Percentiles rank a stretch among this genome's conserved stretches.
These are phyloP conservation scores for Penicillium malachiteum DNA, from an alignment of 495 filamentous ascomycete genomes.

Conservation along the genomic window DNA sequence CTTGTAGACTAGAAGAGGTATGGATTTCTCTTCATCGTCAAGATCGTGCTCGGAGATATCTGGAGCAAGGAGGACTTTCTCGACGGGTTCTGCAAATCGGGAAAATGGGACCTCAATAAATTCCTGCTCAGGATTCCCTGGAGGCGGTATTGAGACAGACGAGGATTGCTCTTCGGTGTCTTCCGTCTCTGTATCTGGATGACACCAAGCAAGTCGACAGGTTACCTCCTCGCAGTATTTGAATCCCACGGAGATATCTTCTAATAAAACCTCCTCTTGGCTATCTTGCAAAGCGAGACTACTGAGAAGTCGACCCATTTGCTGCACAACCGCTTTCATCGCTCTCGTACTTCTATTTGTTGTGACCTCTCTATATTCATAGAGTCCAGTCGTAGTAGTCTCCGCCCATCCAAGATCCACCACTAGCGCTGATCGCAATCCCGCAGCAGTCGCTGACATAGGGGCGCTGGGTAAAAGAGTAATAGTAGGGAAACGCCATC, in stretches of 20 bases:
- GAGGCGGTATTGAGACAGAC: constrained; percentile 44
- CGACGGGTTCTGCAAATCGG: constrained; percentile 68
- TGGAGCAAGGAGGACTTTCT: constrained; percentile 67
- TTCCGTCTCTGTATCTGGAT: constrained; percentile 22
- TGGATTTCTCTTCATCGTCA: constrained; percentile 81
- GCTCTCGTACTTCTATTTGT: constrained; percentile 68
- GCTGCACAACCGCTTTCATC: constrained; percentile 64
- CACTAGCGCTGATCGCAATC: constrained; percentile 75
- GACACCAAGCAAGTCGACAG: constrained; percentile 76
- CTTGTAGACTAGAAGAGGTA: constrained; percentile 72
- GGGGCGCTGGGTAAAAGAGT: constrained; percentile 74
- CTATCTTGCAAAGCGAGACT: constrained; percentile 23
- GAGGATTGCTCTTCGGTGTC: neutral
- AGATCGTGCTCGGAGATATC: constrained; percentile 54
- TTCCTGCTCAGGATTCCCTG: constrained; percentile 36
- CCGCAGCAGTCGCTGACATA: constrained; percentile 71
- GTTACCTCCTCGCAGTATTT: constrained; percentile 77
- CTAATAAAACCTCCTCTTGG: constrained; percentile 10
- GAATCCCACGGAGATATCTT: constrained; percentile 55
- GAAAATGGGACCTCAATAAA: constrained; percentile 61
- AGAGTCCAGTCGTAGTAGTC: constrained; percentile 75
- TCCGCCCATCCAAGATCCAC: constrained; percentile 93
- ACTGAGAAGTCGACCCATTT: constrained; percentile 65
- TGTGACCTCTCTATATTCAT: constrained; percentile 80
- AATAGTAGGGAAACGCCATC: constrained; percentile 77